These are phyloP conservation scores for Senna siamea DNA, from an alignment of 306 rosid species.

Conservation along the genomic window DNA sequence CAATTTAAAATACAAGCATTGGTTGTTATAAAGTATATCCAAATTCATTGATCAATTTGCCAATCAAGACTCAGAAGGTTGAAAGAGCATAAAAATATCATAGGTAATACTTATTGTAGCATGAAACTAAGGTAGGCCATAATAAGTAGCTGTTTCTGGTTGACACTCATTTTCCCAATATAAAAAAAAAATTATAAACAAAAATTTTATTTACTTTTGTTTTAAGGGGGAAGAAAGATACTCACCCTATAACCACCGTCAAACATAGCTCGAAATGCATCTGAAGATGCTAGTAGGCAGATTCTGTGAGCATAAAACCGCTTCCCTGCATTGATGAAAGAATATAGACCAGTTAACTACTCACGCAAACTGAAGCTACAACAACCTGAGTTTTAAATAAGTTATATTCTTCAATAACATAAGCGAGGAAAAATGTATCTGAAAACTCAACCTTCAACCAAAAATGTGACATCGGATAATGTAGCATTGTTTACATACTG, in stretches of 20 bases:
- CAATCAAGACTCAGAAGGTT: conserved; percentile 9
- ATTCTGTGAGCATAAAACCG: conserved; percentile 97
- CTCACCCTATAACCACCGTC: conserved; percentile 99
- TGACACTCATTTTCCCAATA: neutral
- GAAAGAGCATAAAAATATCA: conserved; percentile 25
- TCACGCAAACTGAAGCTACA: conserved; percentile 32
- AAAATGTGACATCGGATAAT: conserved; percentile 87
- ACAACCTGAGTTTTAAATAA: conserved; percentile 12
- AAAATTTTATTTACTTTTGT: no score
- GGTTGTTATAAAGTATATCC: neutral
- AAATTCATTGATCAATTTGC: conserved; percentile 27
- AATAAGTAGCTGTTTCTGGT: no score
- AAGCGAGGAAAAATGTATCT: conserved; percentile 32
- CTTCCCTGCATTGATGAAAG: conserved; percentile 65
- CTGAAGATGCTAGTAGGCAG: conserved; percentile 95
- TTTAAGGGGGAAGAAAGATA: conserved; percentile 21
- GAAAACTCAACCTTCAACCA: conserved; percentile 82
- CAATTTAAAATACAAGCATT: conserved; percentile 21
- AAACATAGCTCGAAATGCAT: conserved; percentile 98
- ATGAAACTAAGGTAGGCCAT: conserved; percentile 29
- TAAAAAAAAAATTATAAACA: no score
- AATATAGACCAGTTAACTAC: conserved; percentile 23
- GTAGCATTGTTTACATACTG: conserved; percentile 84
- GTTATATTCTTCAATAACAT: neutral
- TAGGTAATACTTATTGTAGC: conserved; percentile 13